Evolutionary conservation across 768 basidiomycete species (phyloP), one percentile per base, ranked within the genome.

Genomic region (Saitozyma podzolica): DNA sequence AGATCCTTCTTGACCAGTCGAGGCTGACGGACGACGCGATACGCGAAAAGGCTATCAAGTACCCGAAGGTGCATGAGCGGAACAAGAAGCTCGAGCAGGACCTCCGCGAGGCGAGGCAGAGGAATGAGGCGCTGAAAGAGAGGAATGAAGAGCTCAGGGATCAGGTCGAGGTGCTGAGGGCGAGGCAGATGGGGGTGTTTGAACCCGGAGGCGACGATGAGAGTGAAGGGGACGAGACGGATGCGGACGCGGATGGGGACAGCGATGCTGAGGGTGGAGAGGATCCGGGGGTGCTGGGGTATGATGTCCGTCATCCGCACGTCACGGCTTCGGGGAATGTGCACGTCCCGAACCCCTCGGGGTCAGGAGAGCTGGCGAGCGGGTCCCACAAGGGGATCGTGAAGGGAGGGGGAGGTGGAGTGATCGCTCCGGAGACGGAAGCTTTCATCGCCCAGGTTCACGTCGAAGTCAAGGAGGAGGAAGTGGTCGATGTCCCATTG

Each of bases 21-120:
- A 49, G 72, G 9, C 41, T 54, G 42, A 76, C 75, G 2, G 74
- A 66, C 49, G 75, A 76, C 50, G 48, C n/a, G 0, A 41, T 76
- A 1, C 58, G 75, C n/a, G 13, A 56, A 39, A 68, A 66, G 54
- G 72, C 75, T 8, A 56, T 56, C 9, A 29, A 48, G 29, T 70
- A 69, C 42, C 59, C 64, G 0, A 55, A 54, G 48, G 7, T 61
- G 48, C 20, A 29, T 14, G 10, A 13, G 17, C 42, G 56, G 56
- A 50, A 62, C 48, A 57, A 41, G 39, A 16, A 39, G 41, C 41
- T 58, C 19, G 62, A 64, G 58, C 50, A 19, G 13, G 63, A 64
- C 45, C 48, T 62, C 8, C 58, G 56, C 11, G 63, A 62, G 20
- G 14, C 62, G 41, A n/a, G 50, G 19, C 20, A 51, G 47, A 48